A percentile compares a stretch with the other conserved stretches of the same genome.
phyloP scores from a whole-genome alignment of 176 grass and related monocot genomes.

The Bonia amplexicaulis region DNA sequence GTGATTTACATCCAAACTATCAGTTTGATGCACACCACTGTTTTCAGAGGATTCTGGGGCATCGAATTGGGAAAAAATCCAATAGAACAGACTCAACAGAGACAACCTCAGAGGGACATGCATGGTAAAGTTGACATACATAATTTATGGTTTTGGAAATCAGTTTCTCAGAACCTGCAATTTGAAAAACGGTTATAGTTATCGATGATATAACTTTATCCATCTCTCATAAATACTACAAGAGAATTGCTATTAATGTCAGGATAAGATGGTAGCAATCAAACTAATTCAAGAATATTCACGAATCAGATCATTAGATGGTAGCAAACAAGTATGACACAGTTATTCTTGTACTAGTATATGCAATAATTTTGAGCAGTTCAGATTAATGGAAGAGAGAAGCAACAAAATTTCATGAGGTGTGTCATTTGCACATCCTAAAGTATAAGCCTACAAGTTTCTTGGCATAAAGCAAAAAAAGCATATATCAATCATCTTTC shows the following conservation, averaged over 20 bases:
- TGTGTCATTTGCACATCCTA: not conserved
- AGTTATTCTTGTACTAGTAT: not conserved
- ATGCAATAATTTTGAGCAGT: not conserved
- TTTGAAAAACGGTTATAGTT: not conserved
- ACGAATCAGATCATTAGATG: constrained; percentile 9
- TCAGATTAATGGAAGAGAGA: not conserved
- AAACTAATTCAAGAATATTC: constrained; percentile 8
- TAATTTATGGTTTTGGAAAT: constrained; percentile 49
- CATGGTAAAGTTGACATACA: constrained; percentile 48
- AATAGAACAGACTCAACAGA: constrained; percentile 44
- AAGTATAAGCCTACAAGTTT: not conserved
- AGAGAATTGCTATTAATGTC: not conserved
- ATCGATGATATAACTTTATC: constrained; percentile 1
- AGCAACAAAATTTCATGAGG: not conserved
- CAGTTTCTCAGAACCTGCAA: constrained; percentile 61
- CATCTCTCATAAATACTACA: not conserved
- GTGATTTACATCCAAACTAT: constrained; percentile 28
- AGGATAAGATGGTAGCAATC: constrained; percentile 24
- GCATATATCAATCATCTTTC: not conserved
- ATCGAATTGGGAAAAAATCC: constrained; percentile 56
- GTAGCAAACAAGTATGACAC: constrained; percentile 3
- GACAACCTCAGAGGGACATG: constrained; percentile 60
- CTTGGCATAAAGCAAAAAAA: not conserved
- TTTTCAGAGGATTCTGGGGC: constrained; percentile 33
- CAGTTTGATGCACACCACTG: constrained; percentile 35